Evolutionary conservation across 257 asterid species (phyloP).

Genomic region (Gentiana straminea): DNA sequence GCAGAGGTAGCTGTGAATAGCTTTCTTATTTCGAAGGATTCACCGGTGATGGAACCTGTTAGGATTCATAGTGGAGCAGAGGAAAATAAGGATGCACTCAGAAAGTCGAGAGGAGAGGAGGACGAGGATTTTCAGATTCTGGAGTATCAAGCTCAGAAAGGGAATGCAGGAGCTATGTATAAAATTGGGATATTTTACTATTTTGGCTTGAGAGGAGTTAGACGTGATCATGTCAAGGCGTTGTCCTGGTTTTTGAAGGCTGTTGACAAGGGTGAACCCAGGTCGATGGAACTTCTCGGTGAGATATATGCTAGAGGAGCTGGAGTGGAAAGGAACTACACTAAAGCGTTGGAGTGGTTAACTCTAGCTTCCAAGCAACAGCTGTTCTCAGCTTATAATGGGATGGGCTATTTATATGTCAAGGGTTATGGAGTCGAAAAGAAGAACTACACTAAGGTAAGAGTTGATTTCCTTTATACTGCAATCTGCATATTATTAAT

Average conservation of each 20-base stretch:
- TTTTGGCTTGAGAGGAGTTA: conserved; percentile 91
- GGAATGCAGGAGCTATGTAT: conserved; percentile 95
- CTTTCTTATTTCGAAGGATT: conserved; percentile 86
- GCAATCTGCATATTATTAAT: neutral
- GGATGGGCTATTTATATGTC: conserved; percentile 92
- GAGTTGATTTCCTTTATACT: neutral
- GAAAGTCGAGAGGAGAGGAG: conserved; percentile 96
- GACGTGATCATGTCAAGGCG: conserved; percentile 91
- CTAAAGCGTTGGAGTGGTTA: conserved; percentile 91
- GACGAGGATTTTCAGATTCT: conserved; percentile 95
- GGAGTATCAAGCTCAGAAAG: conserved; percentile 95
- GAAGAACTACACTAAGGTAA: conserved; percentile 77
- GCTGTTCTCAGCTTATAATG: conserved; percentile 87
- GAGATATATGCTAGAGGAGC: conserved; percentile 98
- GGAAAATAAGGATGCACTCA: conserved; percentile 91
- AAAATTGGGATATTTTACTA: conserved; percentile 83
- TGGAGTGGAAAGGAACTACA: conserved; percentile 87
- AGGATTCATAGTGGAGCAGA: conserved; percentile 97
- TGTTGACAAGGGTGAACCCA: conserved; percentile 85
- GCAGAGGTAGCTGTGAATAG: conserved; percentile 93
- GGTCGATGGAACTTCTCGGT: conserved; percentile 98
- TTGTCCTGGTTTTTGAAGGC: conserved; percentile 87
- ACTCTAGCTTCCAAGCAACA: conserved; percentile 88
- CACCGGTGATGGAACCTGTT: conserved; percentile 87
- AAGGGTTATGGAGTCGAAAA: conserved; percentile 96